These are phyloP conservation scores for Echinosophora koreensis DNA, from an alignment of 306 rosid species.

Conservation along the genomic window DNA sequence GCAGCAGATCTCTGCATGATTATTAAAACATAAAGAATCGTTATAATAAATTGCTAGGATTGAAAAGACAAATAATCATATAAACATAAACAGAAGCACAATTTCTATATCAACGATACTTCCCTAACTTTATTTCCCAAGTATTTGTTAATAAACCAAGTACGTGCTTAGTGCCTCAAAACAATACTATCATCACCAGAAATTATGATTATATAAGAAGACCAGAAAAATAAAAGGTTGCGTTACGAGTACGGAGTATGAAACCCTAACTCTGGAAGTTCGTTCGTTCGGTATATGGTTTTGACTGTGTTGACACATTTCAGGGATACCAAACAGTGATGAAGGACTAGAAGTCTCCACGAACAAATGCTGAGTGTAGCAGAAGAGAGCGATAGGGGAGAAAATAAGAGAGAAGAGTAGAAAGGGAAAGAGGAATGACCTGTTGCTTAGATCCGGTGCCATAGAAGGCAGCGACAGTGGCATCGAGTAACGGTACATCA, in stretches of 20 bases:
- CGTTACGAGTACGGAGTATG: neutral
- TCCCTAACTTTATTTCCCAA: neutral
- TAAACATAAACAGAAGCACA: neutral
- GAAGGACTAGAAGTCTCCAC: neutral
- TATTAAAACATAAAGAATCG: slow-evolving; percentile 13
- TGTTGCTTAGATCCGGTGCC: slow-evolving; percentile 99
- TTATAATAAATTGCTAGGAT: neutral
- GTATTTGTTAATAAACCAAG: neutral
- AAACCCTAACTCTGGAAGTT: slow-evolving; percentile 44
- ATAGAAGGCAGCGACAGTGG: slow-evolving; percentile 97
- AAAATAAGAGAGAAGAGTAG: neutral
- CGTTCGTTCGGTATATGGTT: neutral
- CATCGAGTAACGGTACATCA: slow-evolving; percentile 87
- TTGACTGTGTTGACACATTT: neutral
- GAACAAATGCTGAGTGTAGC: neutral
- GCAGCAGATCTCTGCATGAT: slow-evolving; percentile 87
- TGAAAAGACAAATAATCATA: neutral
- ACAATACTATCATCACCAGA: neutral
- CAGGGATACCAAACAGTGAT: neutral
- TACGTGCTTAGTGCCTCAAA: neutral
- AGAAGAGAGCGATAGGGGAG: neutral
- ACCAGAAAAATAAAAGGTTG: neutral
- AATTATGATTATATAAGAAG: neutral
- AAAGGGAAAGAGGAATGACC: slow-evolving; percentile 52
- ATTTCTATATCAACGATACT: neutral